Evolutionary conservation across 805 yeast species (phyloP), one percentile per base, ranked within the genome.

Genomic region (Candida berthetii): DNA sequence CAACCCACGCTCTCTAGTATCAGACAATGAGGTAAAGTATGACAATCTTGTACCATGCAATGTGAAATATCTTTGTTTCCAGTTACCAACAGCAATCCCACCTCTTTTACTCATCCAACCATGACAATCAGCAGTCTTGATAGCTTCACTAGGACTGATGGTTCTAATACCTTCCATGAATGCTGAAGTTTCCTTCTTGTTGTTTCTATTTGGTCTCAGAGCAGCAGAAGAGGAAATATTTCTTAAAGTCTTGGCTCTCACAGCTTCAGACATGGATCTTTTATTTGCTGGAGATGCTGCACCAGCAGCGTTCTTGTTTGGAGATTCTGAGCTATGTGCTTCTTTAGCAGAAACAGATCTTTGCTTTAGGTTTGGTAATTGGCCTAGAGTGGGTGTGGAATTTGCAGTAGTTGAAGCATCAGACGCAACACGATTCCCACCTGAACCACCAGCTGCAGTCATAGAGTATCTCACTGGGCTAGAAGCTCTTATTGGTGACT

Each of bases 91-190:
- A 4, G 95, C 77, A 44, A 82, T 74, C 44, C 83, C 85, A 19
- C 96, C 96, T 49, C 85, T 81, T 62, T 93, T 93, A 40, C 89
- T 79, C 96, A 93, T 87, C 96, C 97, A 93, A 2, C 99, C 99
- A 38, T 87, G 80, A 52, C 71, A 78, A 41, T 74, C 84, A 0
- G 97, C 87, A 7, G 82, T 67, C 50, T 78, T 78, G 37, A 85
- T 76, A 0, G 98, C 83, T 36, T 86, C 85, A 46, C 76, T 79
- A 0, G 96, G 95, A 0, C 84, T 72, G 14, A 86, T 72, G 16
- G 65, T 70, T 50, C 88, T 72, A 35, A 93, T 85, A 7, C 99
- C 99, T 64, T 93, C 99, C 55, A 77, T 79, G 57, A 85, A 85
- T 0, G 93, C 93, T 0, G 86, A 77, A 0, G 95, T 85, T 43